Percentiles rank a stretch among this genome's conserved stretches.
These are phyloP conservation scores for Mycosarcoma mackinlayi DNA, from an alignment of 1,284 basidiomycete genomes.

Conservation along the genomic window DNA sequence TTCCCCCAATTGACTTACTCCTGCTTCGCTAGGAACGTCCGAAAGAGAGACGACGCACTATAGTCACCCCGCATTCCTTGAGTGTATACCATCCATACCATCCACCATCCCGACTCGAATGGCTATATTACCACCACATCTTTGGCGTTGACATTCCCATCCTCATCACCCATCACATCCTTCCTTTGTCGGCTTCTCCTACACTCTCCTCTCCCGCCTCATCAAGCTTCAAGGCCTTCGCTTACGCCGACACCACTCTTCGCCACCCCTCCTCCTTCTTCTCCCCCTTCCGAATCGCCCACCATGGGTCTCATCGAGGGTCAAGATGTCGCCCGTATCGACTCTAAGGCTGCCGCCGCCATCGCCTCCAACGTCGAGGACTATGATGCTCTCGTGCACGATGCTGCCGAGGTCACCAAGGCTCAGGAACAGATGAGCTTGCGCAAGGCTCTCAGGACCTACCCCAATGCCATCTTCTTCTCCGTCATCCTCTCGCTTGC, in stretches of 20 bases:
- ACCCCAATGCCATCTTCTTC: constrained; percentile 71
- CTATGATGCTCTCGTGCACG: constrained; percentile 66
- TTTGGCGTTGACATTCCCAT: constrained; percentile 1
- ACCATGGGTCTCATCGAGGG: constrained; percentile 30
- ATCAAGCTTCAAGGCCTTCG: too few species aligned
- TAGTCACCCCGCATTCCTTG: constrained; percentile 6
- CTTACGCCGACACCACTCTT: too few species aligned
- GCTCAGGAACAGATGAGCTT: constrained; percentile 69
- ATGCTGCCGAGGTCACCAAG: constrained; percentile 68
- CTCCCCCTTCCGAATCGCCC: background rate
- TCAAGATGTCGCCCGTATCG: constrained; percentile 53
- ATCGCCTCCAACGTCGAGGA: constrained; percentile 57
- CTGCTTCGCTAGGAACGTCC: constrained; percentile 3
- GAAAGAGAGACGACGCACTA: constrained; percentile 16
- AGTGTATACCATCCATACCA: background rate
- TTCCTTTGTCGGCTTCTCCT: background rate
- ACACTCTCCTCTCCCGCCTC: background rate
- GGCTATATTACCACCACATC: constrained; percentile 32
- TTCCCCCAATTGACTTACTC: background rate
- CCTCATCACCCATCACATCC: constrained; percentile 13
- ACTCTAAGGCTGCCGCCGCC: constrained; percentile 48
- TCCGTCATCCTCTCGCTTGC: constrained; percentile 70
- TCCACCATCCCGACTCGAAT: background rate
- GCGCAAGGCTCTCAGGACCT: constrained; percentile 68
- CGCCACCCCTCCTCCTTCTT: background rate